Evolutionary conservation across 2,329 filamentous ascomycete genomes (phyloP).

Genomic region (Capronia americana): DNA sequence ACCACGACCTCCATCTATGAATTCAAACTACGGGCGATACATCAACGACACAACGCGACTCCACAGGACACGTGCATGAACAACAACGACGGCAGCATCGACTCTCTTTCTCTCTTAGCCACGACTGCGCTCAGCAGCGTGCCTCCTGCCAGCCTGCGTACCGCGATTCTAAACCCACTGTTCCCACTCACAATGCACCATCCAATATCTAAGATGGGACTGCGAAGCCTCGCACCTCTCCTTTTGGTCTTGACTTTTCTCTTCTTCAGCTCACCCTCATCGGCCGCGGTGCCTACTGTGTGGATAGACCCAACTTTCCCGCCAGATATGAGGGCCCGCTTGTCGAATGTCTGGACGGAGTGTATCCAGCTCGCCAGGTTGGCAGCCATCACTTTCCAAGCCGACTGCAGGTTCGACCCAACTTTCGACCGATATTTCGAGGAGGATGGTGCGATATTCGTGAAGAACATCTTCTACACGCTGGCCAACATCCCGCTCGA

Average conservation of each 20-base stretch:
- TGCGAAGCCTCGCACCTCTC: not conserved
- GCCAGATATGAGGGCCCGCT: not conserved
- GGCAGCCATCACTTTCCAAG: not conserved
- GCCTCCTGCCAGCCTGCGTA: not conserved
- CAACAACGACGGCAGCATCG: not conserved
- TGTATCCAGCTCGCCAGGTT: not conserved
- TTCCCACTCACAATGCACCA: not conserved
- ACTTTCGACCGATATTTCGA: not conserved
- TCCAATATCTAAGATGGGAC: not conserved
- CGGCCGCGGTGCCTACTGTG: not conserved
- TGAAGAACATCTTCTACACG: not conserved
- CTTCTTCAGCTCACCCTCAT: not conserved
- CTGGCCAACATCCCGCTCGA: slow-evolving; percentile 4
- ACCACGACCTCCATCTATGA: too few species aligned
- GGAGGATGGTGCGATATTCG: not conserved
- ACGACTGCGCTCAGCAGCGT: not conserved
- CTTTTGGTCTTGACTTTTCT: not conserved
- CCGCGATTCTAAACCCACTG: not conserved
- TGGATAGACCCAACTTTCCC: not conserved
- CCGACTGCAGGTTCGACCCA: not conserved
- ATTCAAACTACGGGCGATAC: not conserved
- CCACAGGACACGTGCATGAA: not conserved
- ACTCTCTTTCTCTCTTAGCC: not conserved
- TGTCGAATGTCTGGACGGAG: not conserved
- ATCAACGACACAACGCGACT: not conserved